Base-by-base conservation (phyloP, 2,329 filamentous ascomycete genomes). In the Aspergillus sp. region DNA sequence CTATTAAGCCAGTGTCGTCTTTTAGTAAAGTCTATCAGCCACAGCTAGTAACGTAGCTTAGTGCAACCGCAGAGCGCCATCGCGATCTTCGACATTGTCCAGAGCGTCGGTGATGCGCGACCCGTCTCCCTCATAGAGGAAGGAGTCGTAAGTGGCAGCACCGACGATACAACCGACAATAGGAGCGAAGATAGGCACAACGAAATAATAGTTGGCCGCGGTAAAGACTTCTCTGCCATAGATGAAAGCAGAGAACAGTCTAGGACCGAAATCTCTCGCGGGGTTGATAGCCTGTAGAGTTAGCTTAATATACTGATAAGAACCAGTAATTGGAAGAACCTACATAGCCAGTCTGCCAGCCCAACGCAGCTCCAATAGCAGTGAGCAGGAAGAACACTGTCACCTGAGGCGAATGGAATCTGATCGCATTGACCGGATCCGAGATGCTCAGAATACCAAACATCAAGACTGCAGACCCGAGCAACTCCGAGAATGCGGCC, bases 291-390 rank as follows among this genome's bases (percentile, higher is more conserved):
- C 70, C 71, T 2, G 7, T n/a, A 19, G n/a, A 23, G 17, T 57
- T 36, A 58, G 53, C 44, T 23, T 4, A 8, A 1, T 36, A 10
- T 7, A 4, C 8, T 30, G 4, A 27, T 27, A 2, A 7, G n/a
- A 13, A 36, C 13, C 13, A 1, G 7, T 8, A 19, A 54, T 44
- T 2, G 3, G 10, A 50, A 11, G 25, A 42, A 69, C 70, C 4
- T 73, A 73, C 71, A 39, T 73, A 74, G 41, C 71, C 71, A 6
- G 71, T 73, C 63, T 73, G 70, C 71, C 71, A 73, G n/a, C 71
- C 70, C 38, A 73, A 23, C 2, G 71, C 64, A 1, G 71, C 69
- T n/a, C 71, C 70, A 23, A 73, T 73, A 19, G 63, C 63, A 15
- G 70, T 62, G 13, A 73, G 62, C 11, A 73, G 62, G 59, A 73